Conservation (phyloP, 164 flowering plant species). For the Vitis labrusca region DNA sequence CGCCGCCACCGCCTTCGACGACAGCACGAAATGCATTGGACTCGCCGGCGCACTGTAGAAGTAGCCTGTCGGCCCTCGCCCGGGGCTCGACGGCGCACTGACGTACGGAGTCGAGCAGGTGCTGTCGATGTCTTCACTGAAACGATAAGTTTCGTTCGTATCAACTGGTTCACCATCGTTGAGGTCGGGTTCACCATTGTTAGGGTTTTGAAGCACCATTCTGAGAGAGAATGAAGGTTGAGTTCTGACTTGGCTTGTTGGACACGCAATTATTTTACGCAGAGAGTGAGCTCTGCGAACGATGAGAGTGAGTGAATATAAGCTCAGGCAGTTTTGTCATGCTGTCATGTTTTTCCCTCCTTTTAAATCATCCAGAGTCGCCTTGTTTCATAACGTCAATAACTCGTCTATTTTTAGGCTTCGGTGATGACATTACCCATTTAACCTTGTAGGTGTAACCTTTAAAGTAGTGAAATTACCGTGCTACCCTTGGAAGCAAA, state of each 20-base stretch:
- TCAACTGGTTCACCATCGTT: conserved; percentile 14
- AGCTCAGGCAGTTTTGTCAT: too few relatives aligned
- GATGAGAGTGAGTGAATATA: too few relatives aligned
- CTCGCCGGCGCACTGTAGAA: conserved; percentile 76
- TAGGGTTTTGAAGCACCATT: not conserved
- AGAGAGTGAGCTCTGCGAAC: too few relatives aligned
- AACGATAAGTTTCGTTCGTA: conserved; percentile 7
- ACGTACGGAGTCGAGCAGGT: conserved; percentile 72
- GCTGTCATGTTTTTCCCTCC: too few relatives aligned
- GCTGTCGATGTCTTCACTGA: conserved; percentile 47
- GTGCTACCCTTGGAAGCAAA: too few relatives aligned
- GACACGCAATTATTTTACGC: too few relatives aligned
- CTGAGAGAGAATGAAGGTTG: conserved; percentile 4
- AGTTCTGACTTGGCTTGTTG: not conserved
- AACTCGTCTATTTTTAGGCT: too few relatives aligned
- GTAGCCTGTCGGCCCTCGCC: conserved; percentile 37
- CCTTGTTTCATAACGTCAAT: too few relatives aligned
- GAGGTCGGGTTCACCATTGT: conserved; percentile 10
- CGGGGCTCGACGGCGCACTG: conserved; percentile 70
- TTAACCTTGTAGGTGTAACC: too few relatives aligned
- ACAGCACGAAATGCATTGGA: conserved; percentile 50
- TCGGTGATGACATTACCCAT: too few relatives aligned
- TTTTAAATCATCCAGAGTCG: too few relatives aligned
- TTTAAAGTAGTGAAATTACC: too few relatives aligned
- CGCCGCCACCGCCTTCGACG: conserved; percentile 12